Base-by-base conservation (phyloP, 768 basidiomycete species). In the Tephrocybe sp. region DNA sequence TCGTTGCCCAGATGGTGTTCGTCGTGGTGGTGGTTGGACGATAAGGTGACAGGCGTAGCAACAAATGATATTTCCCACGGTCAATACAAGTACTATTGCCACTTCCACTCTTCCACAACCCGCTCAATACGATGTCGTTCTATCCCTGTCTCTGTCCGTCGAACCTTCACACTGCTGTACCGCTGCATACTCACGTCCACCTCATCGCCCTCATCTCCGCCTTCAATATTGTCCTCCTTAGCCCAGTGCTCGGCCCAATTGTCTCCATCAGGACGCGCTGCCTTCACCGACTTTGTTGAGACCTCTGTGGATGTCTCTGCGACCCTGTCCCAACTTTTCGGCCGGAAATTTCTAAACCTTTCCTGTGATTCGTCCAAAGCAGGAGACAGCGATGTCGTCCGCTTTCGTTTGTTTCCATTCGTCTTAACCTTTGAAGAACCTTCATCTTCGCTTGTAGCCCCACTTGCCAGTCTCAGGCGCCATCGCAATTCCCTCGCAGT, bases 401-500 rank as follows among this genome's bases (percentile, higher is more conserved):
- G 72, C 57, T 71, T 73, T 24, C 75, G 68, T 61, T 79, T 82
- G 29, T 60, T 57, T 1, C 71, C 71, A 45, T 66, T 64, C 31
- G 53, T 33, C 62, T 45, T 58, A 46, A 37, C 25, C 49, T 55
- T 54, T 16, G 48, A 43, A 42, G 57, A 61, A 48, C 71, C 71
- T 47, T 91, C 88, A 46, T 86, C 86, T 44, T 88, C 88, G 57
- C 86, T 89, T 13, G 70, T 62, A 50, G 79, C 70, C 23, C 87
- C 86, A 5, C 73, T 67, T 4, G 81, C 80, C 37, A 81, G 66
- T 47, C 79, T 78, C 23, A 85, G 76, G 42, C 94, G 78, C 94
- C 94, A 97, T 37, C 88, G 75, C 37, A 97, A 68, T 63, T 97
- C 94, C 55, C 91, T 73, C 15, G 91, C 91, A 46, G 92, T 63